Evolutionary conservation across 2,329 filamentous ascomycete species (phyloP).

Genomic region (Aspergillus candidus): DNA sequence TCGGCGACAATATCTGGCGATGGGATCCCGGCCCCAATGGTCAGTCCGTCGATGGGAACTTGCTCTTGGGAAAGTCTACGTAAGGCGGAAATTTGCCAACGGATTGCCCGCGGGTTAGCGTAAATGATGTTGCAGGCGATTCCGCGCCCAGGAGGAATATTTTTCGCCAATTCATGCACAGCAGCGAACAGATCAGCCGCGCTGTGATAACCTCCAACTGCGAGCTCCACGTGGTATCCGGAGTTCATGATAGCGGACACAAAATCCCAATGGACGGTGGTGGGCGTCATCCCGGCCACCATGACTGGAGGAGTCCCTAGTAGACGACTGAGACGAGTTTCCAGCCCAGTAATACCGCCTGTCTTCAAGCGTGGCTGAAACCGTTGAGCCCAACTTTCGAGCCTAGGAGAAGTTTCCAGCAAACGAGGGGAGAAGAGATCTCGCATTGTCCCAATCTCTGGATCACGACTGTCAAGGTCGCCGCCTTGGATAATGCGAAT

Average conservation of each 20-base stretch:
- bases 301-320: conserved; percentile 80
- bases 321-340: conserved; percentile 91
- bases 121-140: conserved; percentile 52
- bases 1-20: conserved; percentile 89
- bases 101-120: conserved; percentile 47
- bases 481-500: conserved; percentile 11
- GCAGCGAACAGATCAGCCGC: conserved; percentile 41
- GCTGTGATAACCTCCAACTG: conserved; percentile 48
- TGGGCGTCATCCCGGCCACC: conserved; percentile 90
- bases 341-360: conserved; percentile 78
- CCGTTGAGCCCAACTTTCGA: conserved; percentile 86
- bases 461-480: conserved; percentile 12
- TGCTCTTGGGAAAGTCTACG: conserved; percentile 61
- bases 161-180: conserved; percentile 43
- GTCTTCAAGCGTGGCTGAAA: conserved; percentile 83
- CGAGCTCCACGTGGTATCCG: conserved; percentile 43
- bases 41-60: conserved; percentile 80
- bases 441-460: conserved; percentile 12
- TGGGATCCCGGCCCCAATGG: conserved; percentile 87
- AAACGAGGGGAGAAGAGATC: conserved; percentile 11
- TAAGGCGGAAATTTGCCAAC: conserved; percentile 49
- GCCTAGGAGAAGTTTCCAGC: conserved; percentile 62
- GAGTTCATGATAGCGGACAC: conserved; percentile 51
- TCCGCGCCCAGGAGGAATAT: conserved; percentile 62
- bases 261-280: conserved; percentile 71